phyloP scores from a whole-genome alignment of 2,329 filamentous ascomycete genomes.

The Claviceps paspali region DNA sequence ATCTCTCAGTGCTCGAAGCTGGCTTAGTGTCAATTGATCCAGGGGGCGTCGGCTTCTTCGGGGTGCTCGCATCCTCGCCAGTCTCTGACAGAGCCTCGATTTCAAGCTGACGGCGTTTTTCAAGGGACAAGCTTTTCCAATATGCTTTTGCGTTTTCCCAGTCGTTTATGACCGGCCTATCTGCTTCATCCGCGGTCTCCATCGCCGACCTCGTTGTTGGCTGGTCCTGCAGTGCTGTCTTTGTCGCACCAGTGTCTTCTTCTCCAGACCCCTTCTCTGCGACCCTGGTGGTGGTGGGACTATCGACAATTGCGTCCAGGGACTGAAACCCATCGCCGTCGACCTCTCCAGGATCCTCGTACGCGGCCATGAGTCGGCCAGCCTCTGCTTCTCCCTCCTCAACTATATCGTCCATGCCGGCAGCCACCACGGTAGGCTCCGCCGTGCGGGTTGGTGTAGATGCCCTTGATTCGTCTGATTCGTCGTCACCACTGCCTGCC shows the following conservation, averaged over 20 bases:
- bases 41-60: conserved; percentile 9
- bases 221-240: neutral
- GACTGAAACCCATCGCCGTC: conserved; percentile 56
- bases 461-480: conserved; percentile 3
- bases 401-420: conserved; percentile 19
- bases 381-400: conserved; percentile 31
- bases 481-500: neutral
- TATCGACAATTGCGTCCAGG: conserved; percentile 55
- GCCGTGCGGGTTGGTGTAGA: conserved; percentile 8
- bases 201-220: neutral
- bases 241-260: neutral
- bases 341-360: conserved; percentile 52
- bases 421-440: conserved; percentile 9
- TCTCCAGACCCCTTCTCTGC: conserved; percentile 11
- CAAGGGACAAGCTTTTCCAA: conserved; percentile 50
- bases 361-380: conserved; percentile 61
- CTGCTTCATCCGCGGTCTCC: neutral
- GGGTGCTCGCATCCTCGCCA: conserved; percentile 26
- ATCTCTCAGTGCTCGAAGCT: conserved; percentile 10
- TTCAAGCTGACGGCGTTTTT: conserved; percentile 48
- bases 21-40: conserved; percentile 14
- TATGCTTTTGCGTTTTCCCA: conserved; percentile 57
- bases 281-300: conserved; percentile 24
- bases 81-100: conserved; percentile 39
- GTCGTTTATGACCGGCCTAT: conserved; percentile 22